phyloP scores from a whole-genome alignment of 345 rosid species.

The Clausena lansium region DNA sequence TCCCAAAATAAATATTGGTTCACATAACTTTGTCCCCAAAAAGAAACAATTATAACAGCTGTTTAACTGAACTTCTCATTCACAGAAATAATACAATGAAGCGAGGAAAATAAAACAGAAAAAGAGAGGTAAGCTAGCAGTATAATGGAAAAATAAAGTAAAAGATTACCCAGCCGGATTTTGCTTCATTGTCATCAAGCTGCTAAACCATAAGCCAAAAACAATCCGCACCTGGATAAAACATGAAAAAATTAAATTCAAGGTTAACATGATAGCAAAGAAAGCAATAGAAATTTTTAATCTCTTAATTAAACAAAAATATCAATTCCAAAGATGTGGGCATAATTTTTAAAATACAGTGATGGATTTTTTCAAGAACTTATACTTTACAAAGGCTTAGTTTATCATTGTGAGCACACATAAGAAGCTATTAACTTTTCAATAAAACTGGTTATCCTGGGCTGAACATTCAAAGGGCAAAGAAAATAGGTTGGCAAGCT shows the following conservation, averaged over 20 bases:
- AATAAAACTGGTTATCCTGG: neutral
- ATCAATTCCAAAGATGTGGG: neutral
- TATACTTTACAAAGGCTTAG: neutral
- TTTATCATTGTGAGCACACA: neutral
- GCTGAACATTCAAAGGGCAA: neutral
- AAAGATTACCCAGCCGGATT: constrained; percentile 64
- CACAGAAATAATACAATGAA: neutral
- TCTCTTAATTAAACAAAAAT: neutral
- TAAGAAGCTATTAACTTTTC: neutral
- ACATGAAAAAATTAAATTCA: constrained; percentile 10
- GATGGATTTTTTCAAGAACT: neutral
- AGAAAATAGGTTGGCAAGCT: neutral
- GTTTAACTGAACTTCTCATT: neutral
- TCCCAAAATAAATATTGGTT: neutral
- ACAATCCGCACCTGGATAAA: constrained; percentile 51
- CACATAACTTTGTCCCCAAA: neutral
- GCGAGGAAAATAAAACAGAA: constrained; percentile 1
- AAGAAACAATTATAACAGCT: neutral
- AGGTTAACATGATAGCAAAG: neutral
- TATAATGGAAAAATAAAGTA: constrained; percentile 19
- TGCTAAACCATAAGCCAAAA: constrained; percentile 76
- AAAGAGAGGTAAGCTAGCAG: constrained; percentile 5
- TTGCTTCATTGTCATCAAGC: constrained; percentile 82
- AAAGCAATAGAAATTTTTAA: neutral
- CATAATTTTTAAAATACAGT: neutral